phyloP scores from a whole-genome alignment of 2,329 filamentous ascomycete genomes.

The Nothophoma quercina region DNA sequence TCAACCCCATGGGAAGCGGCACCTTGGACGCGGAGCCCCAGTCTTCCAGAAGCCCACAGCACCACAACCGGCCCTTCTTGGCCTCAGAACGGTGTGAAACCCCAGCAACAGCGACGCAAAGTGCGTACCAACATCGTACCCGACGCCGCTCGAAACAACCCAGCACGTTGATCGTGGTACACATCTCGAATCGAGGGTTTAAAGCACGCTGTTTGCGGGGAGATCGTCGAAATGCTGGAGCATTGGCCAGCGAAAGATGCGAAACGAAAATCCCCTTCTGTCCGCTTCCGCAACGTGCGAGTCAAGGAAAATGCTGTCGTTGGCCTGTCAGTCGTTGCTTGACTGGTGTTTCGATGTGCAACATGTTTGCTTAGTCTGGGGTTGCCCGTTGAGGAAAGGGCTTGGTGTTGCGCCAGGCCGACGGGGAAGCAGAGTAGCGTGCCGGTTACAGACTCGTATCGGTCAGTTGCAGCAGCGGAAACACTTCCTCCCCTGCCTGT shows the following conservation, averaged over 20 bases:
- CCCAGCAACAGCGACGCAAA: background rate
- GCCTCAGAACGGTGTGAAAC: background rate
- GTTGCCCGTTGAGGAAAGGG: conserved; percentile 4
- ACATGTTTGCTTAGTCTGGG: conserved; percentile 9
- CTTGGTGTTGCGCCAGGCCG: conserved; percentile 8
- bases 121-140: background rate
- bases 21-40: conserved; percentile 8
- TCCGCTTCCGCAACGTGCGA: background rate
- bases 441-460: conserved; percentile 4
- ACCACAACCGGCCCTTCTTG: conserved; percentile 1
- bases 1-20: conserved; percentile 4
- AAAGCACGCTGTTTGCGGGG: conserved; percentile 2
- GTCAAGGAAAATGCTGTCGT: background rate
- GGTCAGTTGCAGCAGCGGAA: conserved; percentile 2
- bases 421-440: conserved; percentile 13
- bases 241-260: no score
- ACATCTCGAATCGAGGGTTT: conserved; percentile 3
- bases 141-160: background rate
- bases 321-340: conserved; percentile 12
- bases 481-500: background rate
- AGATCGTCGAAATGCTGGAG: conserved; percentile 1
- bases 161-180: background rate
- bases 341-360: conserved; percentile 15
- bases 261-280: background rate
- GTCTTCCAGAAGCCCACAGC: conserved; percentile 7